Evolutionary conservation across 306 rosid species (phyloP), one percentile per base, ranked within the genome.

Genomic region (Lablab purpureus): DNA sequence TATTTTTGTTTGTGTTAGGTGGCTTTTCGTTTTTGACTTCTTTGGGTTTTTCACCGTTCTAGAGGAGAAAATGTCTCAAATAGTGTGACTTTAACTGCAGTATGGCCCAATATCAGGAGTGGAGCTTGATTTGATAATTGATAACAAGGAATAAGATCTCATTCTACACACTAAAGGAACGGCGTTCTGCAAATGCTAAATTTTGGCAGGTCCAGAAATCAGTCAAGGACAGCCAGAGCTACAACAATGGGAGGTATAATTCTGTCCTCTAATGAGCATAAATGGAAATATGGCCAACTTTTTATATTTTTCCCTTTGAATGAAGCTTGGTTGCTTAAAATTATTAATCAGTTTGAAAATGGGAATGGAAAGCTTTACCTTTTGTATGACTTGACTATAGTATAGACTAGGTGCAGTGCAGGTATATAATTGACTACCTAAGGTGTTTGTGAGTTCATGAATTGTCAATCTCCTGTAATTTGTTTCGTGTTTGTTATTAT

Each of bases 211-310:
- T 34, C 83, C 28, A 89, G 98, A 86, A 80, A 69, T 79, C 97
- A 88, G 78, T 77, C 92, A 54, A 89, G 98, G 87, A 46, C 84
- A 18, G 58, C 74, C 73, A 89, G 97, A 87, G 55, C 94, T 74
- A 64, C 88, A 73, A 14, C 98, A 21, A 84, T 94, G 71, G 98
- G 97, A 84, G 91, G 98, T 92, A 85, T 69, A 89, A 62, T 77
- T 83, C 45, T 65, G 27, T 25, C 50, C 37, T 23, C 13, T 21
- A 50, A 22, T 73, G 45, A 73, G 62, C 73, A 21, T 5, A 3
- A 51, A 65, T 63, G 49, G 21, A 37, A 10, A 23, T 54, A 54
- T 18, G 56, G 30, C 55, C 25, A 15, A 54, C 55, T 32, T 25
- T n/a, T 19, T 12, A 37, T 63, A 1, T 34, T 5, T 27, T 58